Evolutionary conservation across 2,329 filamentous ascomycete species (phyloP).

Genomic region (Amphichorda felina): DNA sequence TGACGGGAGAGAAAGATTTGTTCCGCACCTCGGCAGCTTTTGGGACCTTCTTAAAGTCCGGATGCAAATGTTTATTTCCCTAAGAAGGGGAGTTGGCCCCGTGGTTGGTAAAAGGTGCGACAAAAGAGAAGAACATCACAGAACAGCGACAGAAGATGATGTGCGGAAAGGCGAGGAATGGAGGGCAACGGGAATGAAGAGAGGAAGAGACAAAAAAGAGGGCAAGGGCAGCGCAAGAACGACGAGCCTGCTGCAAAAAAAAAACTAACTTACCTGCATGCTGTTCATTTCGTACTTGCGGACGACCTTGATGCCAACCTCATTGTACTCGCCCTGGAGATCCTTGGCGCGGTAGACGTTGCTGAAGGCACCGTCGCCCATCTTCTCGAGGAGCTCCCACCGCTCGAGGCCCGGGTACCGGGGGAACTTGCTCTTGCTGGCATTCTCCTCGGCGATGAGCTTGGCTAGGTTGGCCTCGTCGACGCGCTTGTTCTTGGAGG

Average conservation of each 20-base stretch:
- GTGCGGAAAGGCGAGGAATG: background rate
- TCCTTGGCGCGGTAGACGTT: conserved; percentile 92
- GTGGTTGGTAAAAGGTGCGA: conserved; percentile 39
- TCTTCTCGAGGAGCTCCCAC: conserved; percentile 86
- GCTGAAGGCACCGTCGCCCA: conserved; percentile 98
- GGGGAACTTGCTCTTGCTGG: conserved; percentile 74
- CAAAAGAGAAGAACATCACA: background rate
- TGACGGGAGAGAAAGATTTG: conserved; percentile 19
- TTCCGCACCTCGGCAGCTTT: conserved; percentile 94
- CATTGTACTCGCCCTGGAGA: conserved; percentile 52
- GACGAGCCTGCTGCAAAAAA: conserved; percentile 5
- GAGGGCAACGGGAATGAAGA: background rate
- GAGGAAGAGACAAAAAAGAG: conserved; percentile 5
- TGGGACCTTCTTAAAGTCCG: conserved; percentile 87
- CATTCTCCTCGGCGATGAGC: conserved; percentile 85
- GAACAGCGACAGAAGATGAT: too few species aligned
- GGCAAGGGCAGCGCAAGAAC: conserved; percentile 11
- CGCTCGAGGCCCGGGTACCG: conserved; percentile 37
- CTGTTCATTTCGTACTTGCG: conserved; percentile 99
- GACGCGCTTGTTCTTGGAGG: conserved; percentile 20
- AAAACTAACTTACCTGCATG: conserved; percentile 83
- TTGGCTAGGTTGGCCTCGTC: conserved; percentile 66
- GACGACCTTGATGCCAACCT: conserved; percentile 97
- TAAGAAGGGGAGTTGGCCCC: conserved; percentile 38
- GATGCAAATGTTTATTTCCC: conserved; percentile 87